Conservation (phyloP, 2,329 filamentous ascomycete species). For the Tolypocladium capitatum region DNA sequence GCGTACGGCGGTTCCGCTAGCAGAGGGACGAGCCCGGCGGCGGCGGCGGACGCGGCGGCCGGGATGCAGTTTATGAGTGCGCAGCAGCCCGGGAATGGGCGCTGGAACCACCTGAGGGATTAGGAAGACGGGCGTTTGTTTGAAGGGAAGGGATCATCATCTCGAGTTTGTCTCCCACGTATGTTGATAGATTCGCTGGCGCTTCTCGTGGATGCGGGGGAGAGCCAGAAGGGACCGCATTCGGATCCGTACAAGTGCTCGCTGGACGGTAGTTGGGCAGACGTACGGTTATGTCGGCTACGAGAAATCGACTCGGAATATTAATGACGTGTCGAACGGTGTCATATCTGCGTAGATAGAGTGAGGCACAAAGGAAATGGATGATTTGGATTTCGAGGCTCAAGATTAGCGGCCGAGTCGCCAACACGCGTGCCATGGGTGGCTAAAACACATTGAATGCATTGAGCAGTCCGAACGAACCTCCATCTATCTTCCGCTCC, state of each 20-base stretch:
- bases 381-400: background rate
- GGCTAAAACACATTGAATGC: constrained; percentile 18
- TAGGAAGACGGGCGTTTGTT: constrained; percentile 5
- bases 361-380: background rate
- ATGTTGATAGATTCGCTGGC: background rate
- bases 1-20: constrained; percentile 26
- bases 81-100: constrained; percentile 23
- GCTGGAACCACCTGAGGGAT: constrained; percentile 33
- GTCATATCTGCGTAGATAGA: background rate
- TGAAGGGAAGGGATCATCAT: background rate
- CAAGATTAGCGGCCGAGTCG: background rate
- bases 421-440: constrained; percentile 8
- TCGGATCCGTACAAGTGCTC: background rate
- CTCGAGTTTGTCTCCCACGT: background rate
- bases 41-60: constrained; percentile 17
- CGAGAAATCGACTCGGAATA: background rate
- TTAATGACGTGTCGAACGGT: background rate
- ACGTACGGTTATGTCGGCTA: background rate
- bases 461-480: constrained; percentile 16
- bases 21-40: constrained; percentile 36
- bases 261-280: background rate
- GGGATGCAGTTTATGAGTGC: constrained; percentile 25
- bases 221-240: background rate
- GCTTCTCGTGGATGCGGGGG: background rate
- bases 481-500: constrained; percentile 15